Percentiles rank a stretch among this genome's conserved stretches.
Conservation (phyloP, 148 eudicot genomes). For the Arbutus unedo region DNA sequence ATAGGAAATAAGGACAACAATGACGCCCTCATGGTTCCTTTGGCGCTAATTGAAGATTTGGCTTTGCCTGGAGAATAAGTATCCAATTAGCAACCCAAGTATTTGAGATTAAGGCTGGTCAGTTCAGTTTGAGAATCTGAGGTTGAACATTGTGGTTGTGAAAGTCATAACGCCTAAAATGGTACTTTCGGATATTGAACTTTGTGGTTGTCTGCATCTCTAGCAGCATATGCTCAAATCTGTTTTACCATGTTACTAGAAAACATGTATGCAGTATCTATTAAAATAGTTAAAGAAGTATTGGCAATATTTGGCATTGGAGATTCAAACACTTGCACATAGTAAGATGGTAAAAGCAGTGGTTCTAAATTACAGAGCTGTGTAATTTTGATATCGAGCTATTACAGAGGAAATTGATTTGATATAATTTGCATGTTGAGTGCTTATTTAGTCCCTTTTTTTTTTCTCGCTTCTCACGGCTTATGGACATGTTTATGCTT, state of each 20-base stretch:
- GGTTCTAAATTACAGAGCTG: no score
- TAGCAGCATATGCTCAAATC: background rate
- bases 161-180: background rate
- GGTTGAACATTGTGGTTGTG: background rate
- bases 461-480: no score
- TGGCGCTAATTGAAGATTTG: background rate
- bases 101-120: slow-evolving; percentile 1
- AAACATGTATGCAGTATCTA: background rate
- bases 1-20: background rate
- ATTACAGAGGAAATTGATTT: no score
- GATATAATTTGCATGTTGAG: no score
- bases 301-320: background rate
- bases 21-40: background rate
- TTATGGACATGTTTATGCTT: background rate
- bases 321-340: slow-evolving; percentile 1
- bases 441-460: no score
- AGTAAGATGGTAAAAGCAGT: no score
- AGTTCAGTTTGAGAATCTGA: slow-evolving; percentile 3
- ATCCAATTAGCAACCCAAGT: background rate
- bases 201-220: background rate
- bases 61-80: background rate
- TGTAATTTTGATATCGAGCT: no score
- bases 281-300: background rate
- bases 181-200: background rate
- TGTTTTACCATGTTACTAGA: background rate